These are phyloP conservation scores for Sarcodon aspratus DNA, from an alignment of 768 basidiomycete genomes.

Conservation along the genomic window DNA sequence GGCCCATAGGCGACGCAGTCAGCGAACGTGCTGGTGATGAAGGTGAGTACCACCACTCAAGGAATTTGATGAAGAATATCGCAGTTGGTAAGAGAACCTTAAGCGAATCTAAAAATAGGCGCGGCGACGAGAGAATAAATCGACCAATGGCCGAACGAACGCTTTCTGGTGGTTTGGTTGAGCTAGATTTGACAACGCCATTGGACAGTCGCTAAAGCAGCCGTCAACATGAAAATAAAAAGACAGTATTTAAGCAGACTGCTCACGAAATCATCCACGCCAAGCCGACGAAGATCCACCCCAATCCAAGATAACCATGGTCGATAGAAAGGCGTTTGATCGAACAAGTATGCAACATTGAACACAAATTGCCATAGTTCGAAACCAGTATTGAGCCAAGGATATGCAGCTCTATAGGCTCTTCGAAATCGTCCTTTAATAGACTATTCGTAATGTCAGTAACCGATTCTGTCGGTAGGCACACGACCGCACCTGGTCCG, in stretches of 20 bases:
- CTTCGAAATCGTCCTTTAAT: constrained; percentile 42
- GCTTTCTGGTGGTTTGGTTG: too few species aligned
- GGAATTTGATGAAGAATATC: constrained; percentile 92
- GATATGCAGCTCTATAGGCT: constrained; percentile 66
- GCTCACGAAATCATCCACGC: constrained; percentile 69
- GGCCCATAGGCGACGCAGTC: constrained; percentile 48
- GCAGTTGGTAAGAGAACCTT: constrained; percentile 73
- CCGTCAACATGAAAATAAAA: neutral
- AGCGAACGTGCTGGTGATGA: constrained; percentile 74
- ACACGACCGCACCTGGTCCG: constrained; percentile 36
- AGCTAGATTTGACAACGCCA: too few species aligned
- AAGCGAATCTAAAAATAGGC: constrained; percentile 63
- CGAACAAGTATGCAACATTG: constrained; percentile 88
- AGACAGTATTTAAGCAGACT: neutral
- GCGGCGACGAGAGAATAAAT: constrained; percentile 42
- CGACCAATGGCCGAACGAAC: constrained; percentile 1
- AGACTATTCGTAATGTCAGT: constrained; percentile 23
- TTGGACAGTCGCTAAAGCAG: too few species aligned
- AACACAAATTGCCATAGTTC: constrained; percentile 77
- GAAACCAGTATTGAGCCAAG: constrained; percentile 65
- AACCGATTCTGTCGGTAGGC: constrained; percentile 3
- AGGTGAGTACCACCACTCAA: constrained; percentile 99
- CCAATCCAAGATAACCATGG: constrained; percentile 88
- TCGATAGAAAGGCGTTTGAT: constrained; percentile 73
- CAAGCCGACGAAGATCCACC: constrained; percentile 70